A percentile compares a stretch with the other conserved stretches of the same genome.
Conservation (phyloP, 805 yeast species). For the Candida takata region DNA sequence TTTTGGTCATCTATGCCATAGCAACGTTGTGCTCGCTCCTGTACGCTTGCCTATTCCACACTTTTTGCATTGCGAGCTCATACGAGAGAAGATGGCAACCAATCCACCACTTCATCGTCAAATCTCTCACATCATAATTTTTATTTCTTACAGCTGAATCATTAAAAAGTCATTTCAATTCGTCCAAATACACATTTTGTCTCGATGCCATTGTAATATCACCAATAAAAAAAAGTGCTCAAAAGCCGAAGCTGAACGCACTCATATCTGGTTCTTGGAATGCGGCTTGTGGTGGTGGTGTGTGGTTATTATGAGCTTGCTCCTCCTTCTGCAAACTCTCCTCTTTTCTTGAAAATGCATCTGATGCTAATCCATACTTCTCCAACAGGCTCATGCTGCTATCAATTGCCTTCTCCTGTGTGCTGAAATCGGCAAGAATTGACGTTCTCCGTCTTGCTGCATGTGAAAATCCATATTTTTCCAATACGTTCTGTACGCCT, state of each 20-base stretch:
- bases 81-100: slow-evolving; percentile 20
- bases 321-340: slow-evolving; percentile 5
- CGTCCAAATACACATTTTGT: not conserved
- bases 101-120: slow-evolving; percentile 5
- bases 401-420: slow-evolving; percentile 2
- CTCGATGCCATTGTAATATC: not conserved
- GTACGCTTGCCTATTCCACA: slow-evolving; percentile 15
- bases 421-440: slow-evolving; percentile 5
- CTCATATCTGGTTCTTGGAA: slow-evolving; percentile 76
- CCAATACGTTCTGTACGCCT: slow-evolving; percentile 12
- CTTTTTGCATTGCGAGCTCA: slow-evolving; percentile 13
- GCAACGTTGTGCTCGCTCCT: slow-evolving; percentile 8
- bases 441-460: slow-evolving; percentile 19
- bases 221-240: not conserved
- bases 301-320: slow-evolving; percentile 5
- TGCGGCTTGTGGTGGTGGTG: slow-evolving; percentile 42
- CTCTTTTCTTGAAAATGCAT: slow-evolving; percentile 13
- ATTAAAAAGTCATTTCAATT: too few species aligned
- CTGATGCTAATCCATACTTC: slow-evolving; percentile 23
- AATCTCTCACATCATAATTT: slow-evolving; percentile 1
- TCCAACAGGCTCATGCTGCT: slow-evolving; percentile 20
- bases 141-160: not conserved
- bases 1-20: slow-evolving; percentile 6
- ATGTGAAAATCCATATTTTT: slow-evolving; percentile 22
- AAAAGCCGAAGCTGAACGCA: slow-evolving; percentile 49